phyloP scores from a whole-genome alignment of 2,329 filamentous ascomycete genomes.

The Monosporascus sp. region DNA sequence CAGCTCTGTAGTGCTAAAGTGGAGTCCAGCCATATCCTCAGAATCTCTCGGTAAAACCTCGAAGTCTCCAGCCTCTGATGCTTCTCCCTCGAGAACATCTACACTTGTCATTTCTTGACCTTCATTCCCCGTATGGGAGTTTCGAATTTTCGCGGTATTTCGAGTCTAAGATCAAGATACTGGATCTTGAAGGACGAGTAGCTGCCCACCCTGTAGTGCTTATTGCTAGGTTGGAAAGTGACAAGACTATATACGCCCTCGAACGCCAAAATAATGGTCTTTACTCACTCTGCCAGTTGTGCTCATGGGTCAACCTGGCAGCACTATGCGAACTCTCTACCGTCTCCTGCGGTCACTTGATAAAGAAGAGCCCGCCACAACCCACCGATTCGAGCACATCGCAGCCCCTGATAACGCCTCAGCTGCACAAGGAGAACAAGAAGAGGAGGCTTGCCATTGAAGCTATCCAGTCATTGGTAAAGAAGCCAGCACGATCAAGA shows the following conservation, averaged over 20 bases:
- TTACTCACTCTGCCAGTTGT: constrained; percentile 66
- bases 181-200: constrained; percentile 60
- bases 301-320: constrained; percentile 58
- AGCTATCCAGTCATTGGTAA: constrained; percentile 57
- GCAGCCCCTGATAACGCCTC: constrained; percentile 36
- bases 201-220: constrained; percentile 52
- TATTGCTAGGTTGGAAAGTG: constrained; percentile 55
- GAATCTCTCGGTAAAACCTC: constrained; percentile 47
- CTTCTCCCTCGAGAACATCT: constrained; percentile 57
- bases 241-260: constrained; percentile 53
- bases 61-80: constrained; percentile 55
- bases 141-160: constrained; percentile 52
- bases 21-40: constrained; percentile 49
- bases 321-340: constrained; percentile 48
- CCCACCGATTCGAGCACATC: constrained; percentile 12
- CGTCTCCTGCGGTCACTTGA: constrained; percentile 32
- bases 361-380: constrained; percentile 26
- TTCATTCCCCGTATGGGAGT: constrained; percentile 44
- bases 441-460: constrained; percentile 57
- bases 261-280: constrained; percentile 58
- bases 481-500: constrained; percentile 43
- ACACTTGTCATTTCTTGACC: constrained; percentile 57
- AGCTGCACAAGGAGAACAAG: constrained; percentile 45
- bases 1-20: background rate
- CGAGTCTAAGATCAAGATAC: constrained; percentile 56